Evolutionary conservation across 371 early-diverging fungal genomes (phyloP).

Genomic region (Funneliformis caledonium): DNA sequence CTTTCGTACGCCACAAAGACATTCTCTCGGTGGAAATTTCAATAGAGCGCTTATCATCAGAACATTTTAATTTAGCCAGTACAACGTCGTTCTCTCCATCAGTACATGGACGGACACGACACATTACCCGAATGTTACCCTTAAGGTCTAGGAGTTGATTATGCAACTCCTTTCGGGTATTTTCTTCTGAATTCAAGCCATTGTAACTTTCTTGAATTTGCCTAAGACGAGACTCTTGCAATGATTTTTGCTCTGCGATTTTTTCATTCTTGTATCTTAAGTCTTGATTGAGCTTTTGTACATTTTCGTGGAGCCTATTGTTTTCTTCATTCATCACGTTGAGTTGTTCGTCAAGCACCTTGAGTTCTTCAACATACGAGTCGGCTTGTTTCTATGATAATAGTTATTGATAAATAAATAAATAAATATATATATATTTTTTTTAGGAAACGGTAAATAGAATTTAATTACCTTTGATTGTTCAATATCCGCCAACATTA

Average conservation of each 20-base stretch:
- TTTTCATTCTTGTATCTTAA: neutral
- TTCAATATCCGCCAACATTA: neutral
- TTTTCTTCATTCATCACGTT: neutral
- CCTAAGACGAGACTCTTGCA: neutral
- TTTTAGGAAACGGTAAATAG: too few species aligned
- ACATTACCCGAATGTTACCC: constrained; percentile 98
- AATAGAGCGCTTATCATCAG: constrained; percentile 40
- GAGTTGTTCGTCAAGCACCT: neutral
- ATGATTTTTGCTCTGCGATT: neutral
- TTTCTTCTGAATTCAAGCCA: constrained; percentile 57
- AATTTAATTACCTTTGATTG: neutral
- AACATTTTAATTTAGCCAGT: neutral
- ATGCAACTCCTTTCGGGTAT: constrained; percentile 79
- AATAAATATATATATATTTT: neutral
- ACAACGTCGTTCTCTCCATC: neutral
- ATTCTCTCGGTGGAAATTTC: constrained; percentile 17
- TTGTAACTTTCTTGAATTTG: neutral
- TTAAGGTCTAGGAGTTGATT: constrained; percentile 95
- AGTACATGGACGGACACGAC: constrained; percentile 84
- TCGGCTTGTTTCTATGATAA: neutral
- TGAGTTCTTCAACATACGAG: neutral
- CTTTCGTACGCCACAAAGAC: neutral
- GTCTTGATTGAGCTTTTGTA: neutral
- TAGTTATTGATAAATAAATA: neutral
- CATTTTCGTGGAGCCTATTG: neutral